Evolutionary conservation across 108 stramenopile genomes (phyloP), one percentile per base, ranked within the genome.

Genomic region (Mediolabrus comicus): DNA sequence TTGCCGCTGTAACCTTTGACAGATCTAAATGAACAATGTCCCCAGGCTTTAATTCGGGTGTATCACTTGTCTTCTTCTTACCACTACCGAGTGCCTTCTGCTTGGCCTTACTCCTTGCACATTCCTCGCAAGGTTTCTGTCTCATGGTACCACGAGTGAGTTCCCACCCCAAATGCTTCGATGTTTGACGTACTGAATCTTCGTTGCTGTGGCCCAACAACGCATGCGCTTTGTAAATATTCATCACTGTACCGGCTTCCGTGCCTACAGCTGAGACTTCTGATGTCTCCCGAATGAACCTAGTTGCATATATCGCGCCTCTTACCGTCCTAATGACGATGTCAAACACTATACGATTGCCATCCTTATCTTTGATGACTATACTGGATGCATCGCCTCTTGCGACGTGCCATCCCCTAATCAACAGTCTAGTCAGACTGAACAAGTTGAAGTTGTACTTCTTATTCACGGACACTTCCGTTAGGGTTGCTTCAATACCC

Each of bases 151-250:
- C 77, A 5, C 27, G 14, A 3, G 28, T 57, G 12, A 78, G 9
- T 31, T 12, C 30, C 62, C 63, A 72, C 7, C 71, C 67, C 0
- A 74, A 49, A 5, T 7, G 54, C 24, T 70, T 70, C 19, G 74
- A 73, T 14, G 53, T 30, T 24, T 12, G 4, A 27, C 69, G n/a
- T 1, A 49, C 65, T 0, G 0, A 13, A 12, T 67, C 31, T 35
- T 80, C 79, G 43, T 49, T 46, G 14, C 4, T 4, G 27, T 80
- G 79, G 6, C 74, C 74, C n/a, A 80, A 59, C 25, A 46, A 17
- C 25, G 41, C 53, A 58, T 80, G 74, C 19, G 74, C 73, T 31
- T 53, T 29, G 13, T 32, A 51, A 16, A 62, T 26, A 51, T 17
- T 69, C 3, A 69, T 62, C 22, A n/a, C n/a, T n/a, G n/a, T n/a